Conservation (phyloP, 805 yeast genomes). For the Cyberlindnera mississippiensis region DNA sequence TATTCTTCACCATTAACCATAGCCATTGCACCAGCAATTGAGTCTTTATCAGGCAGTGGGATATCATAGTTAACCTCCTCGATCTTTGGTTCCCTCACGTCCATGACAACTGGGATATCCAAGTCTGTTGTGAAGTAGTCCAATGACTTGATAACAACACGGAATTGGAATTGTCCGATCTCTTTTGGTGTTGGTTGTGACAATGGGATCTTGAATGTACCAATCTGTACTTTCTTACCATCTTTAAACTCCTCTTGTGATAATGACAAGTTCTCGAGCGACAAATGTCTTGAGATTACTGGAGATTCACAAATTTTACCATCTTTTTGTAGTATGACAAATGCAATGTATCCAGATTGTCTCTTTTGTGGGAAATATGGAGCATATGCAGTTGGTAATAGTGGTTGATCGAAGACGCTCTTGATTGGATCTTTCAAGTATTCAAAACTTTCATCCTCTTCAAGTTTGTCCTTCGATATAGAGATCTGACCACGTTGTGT, state of each 20-base stretch:
- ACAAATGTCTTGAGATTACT: slow-evolving; percentile 45
- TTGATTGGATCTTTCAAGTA: slow-evolving; percentile 67
- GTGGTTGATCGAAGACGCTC: slow-evolving; percentile 64
- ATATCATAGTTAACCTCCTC: slow-evolving; percentile 51
- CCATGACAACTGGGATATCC: slow-evolving; percentile 64
- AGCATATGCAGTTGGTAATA: slow-evolving; percentile 58
- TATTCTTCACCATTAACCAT: slow-evolving; percentile 60
- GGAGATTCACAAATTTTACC: slow-evolving; percentile 74
- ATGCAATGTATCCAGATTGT: slow-evolving; percentile 58
- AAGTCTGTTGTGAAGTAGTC: slow-evolving; percentile 82
- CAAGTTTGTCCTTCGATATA: slow-evolving; percentile 32
- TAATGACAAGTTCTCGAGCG: slow-evolving; percentile 51
- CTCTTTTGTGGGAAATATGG: slow-evolving; percentile 70
- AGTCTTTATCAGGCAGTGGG: slow-evolving; percentile 71
- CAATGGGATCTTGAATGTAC: slow-evolving; percentile 73
- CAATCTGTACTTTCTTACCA: slow-evolving; percentile 39
- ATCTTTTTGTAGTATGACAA: slow-evolving; percentile 71
- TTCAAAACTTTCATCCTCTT: slow-evolving; percentile 62
- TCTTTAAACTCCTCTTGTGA: slow-evolving; percentile 44
- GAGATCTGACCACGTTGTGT: slow-evolving; percentile 44
- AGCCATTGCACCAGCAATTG: slow-evolving; percentile 73
- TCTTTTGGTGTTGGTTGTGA: slow-evolving; percentile 74
- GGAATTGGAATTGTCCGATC: slow-evolving; percentile 61
- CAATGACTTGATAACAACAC: slow-evolving; percentile 65
- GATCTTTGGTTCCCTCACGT: slow-evolving; percentile 53